Percentiles rank a stretch among this genome's conserved stretches.
phyloP scores from a whole-genome alignment of 1,284 basidiomycete species.

The Porodaedalea pini region DNA sequence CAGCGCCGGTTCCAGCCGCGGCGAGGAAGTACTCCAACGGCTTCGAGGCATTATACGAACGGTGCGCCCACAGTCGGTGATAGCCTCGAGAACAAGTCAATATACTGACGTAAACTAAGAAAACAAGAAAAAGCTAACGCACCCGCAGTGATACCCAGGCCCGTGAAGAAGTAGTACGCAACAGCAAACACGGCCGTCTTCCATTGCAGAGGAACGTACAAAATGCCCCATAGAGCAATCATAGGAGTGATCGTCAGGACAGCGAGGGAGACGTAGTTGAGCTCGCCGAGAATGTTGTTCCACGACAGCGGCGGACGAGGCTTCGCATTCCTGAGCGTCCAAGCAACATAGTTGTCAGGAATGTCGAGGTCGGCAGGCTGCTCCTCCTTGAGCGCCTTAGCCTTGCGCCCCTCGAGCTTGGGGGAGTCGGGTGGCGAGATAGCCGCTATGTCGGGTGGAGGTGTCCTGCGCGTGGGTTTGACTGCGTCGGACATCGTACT shows the following conservation, averaged over 20 bases:
- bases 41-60: slow-evolving; percentile 83
- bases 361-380: slow-evolving; percentile 63
- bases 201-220: slow-evolving; percentile 52
- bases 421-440: slow-evolving; percentile 24
- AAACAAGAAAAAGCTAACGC: slow-evolving; percentile 25
- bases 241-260: slow-evolving; percentile 73
- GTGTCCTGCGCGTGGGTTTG: slow-evolving; percentile 23
- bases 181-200: slow-evolving; percentile 71
- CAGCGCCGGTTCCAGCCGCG: slow-evolving; percentile 78
- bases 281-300: slow-evolving; percentile 64
- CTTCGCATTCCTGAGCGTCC: slow-evolving; percentile 77
- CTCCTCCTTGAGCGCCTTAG: slow-evolving; percentile 34
- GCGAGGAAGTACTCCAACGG: slow-evolving; percentile 80
- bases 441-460: slow-evolving; percentile 24
- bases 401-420: slow-evolving; percentile 12
- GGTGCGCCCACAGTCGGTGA: slow-evolving; percentile 91
- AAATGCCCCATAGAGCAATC: slow-evolving; percentile 67
- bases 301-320: slow-evolving; percentile 73
- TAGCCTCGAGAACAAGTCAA: slow-evolving; percentile 53
- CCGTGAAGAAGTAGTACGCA: slow-evolving; percentile 83
- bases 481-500: slow-evolving; percentile 17
- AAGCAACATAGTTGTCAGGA: slow-evolving; percentile 87
- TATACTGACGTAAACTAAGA: background rate
- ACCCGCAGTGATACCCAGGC: slow-evolving; percentile 50
- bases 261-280: slow-evolving; percentile 65